Conservation (phyloP, 176 grass and related monocot genomes). For the Aegilops speltoides region DNA sequence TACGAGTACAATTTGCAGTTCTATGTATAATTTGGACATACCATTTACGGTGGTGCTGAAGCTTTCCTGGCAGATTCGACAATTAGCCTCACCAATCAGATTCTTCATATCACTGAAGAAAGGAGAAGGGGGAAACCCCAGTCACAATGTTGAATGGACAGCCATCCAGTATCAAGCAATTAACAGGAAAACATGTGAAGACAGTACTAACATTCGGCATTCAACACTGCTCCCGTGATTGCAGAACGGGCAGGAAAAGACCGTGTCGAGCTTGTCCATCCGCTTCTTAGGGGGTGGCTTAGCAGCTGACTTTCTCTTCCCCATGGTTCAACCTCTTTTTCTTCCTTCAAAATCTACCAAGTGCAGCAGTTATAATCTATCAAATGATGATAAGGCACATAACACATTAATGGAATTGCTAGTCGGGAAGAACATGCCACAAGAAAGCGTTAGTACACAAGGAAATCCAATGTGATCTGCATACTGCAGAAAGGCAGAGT, state of each 20-base stretch:
- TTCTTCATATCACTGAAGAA: constrained; percentile 82
- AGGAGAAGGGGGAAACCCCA: not conserved
- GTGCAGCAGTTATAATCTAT: not conserved
- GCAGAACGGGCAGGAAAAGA: constrained; percentile 81
- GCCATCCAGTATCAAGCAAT: not conserved
- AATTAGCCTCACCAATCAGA: constrained; percentile 77
- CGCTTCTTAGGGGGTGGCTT: constrained; percentile 82
- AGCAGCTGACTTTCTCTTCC: constrained; percentile 65
- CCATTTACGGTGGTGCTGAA: constrained; percentile 84
- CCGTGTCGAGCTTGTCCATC: constrained; percentile 77
- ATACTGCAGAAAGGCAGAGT: not conserved
- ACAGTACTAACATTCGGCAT: constrained; percentile 59
- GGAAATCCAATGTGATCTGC: not conserved
- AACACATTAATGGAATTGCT: not conserved
- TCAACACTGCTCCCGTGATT: constrained; percentile 72
- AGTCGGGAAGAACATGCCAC: not conserved
- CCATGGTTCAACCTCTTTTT: constrained; percentile 47
- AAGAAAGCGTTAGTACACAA: not conserved
- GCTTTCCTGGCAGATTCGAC: constrained; percentile 78
- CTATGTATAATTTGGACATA: constrained; percentile 30
- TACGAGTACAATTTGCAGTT: not conserved
- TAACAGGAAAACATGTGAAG: not conserved
- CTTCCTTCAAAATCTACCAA: constrained; percentile 29
- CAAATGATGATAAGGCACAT: not conserved
- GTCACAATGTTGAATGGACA: constrained; percentile 22